These are phyloP conservation scores for Stagonosporopsis rhizophila DNA, from an alignment of 2,329 filamentous ascomycete genomes.

Conservation along the genomic window DNA sequence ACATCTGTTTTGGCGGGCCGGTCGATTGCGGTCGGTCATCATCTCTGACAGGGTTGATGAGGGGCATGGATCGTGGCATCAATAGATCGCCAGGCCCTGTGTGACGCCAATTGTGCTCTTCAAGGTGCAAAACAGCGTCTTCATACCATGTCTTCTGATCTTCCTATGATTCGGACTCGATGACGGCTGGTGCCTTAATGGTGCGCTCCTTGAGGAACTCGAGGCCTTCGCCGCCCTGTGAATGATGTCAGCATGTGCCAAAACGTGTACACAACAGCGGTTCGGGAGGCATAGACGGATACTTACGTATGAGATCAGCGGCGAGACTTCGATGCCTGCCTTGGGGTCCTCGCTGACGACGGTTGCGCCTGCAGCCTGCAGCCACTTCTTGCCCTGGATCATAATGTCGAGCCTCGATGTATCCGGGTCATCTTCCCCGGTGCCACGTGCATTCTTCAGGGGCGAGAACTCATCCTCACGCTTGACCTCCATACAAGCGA, in stretches of 20 bases:
- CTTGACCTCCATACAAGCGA: constrained; percentile 93
- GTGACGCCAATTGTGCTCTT: constrained; percentile 12
- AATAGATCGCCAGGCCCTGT: constrained; percentile 9
- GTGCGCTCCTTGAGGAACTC: constrained; percentile 66
- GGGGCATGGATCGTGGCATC: constrained; percentile 7
- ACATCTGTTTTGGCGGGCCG: constrained; percentile 8
- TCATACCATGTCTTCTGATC: constrained; percentile 5
- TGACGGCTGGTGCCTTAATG: constrained; percentile 69
- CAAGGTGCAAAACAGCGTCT: constrained; percentile 3
- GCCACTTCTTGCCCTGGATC: constrained; percentile 86
- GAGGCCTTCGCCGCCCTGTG: constrained; percentile 68
- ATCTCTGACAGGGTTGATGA: constrained; percentile 10
- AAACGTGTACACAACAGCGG: background rate
- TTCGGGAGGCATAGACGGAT: too few relatives aligned
- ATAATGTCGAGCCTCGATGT: constrained; percentile 92
- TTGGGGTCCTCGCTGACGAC: constrained; percentile 67
- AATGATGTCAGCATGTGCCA: constrained; percentile 3
- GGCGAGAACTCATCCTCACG: constrained; percentile 98
- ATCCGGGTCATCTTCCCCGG: constrained; percentile 90
- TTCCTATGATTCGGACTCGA: constrained; percentile 63
- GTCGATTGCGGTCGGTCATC: constrained; percentile 9
- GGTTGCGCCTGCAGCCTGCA: constrained; percentile 76
- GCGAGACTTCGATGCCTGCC: constrained; percentile 85
- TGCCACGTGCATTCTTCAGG: constrained; percentile 84
- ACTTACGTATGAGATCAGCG: constrained; percentile 94